Evolutionary conservation across 192 early-diverging fungal genomes (phyloP).

Genomic region (Coemansia sp.): DNA sequence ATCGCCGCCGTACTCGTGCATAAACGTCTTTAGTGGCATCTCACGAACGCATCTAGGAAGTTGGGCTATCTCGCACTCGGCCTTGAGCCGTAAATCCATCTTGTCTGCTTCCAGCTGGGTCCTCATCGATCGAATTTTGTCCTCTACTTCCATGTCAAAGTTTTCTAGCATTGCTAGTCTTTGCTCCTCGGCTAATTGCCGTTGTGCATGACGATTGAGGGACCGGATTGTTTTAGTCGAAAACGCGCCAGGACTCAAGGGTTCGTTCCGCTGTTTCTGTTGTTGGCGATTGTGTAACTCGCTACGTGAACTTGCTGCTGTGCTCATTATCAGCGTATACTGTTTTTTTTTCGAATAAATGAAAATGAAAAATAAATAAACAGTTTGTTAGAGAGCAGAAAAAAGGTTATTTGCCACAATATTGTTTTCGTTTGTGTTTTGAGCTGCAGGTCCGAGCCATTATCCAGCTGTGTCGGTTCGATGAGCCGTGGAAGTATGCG

Average conservation of each 20-base stretch:
- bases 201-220: slow-evolving; percentile 16
- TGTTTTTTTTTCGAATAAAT: background rate
- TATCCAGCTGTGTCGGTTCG: background rate
- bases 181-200: slow-evolving; percentile 41
- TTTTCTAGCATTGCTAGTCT: slow-evolving; percentile 50
- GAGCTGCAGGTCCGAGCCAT: background rate
- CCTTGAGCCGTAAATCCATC: slow-evolving; percentile 38
- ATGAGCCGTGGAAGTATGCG: too few relatives aligned
- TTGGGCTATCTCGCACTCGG: slow-evolving; percentile 50
- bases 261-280: slow-evolving; percentile 6
- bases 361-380: background rate
- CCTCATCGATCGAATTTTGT: slow-evolving; percentile 50
- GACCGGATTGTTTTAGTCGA: slow-evolving; percentile 18
- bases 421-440: background rate
- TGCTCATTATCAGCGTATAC: slow-evolving; percentile 6
- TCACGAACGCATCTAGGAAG: slow-evolving; percentile 47
- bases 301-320: slow-evolving; percentile 2
- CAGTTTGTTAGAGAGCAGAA: background rate
- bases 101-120: slow-evolving; percentile 46
- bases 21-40: slow-evolving; percentile 41
- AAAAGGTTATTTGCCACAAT: background rate
- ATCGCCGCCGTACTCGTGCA: slow-evolving; percentile 45
- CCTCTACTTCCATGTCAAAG: slow-evolving; percentile 53
- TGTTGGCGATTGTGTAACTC: slow-evolving; percentile 5
- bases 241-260: slow-evolving; percentile 18